Conservation (phyloP, 164 flowering plant species). For the Kalanchoe fedtschenkoi region DNA sequence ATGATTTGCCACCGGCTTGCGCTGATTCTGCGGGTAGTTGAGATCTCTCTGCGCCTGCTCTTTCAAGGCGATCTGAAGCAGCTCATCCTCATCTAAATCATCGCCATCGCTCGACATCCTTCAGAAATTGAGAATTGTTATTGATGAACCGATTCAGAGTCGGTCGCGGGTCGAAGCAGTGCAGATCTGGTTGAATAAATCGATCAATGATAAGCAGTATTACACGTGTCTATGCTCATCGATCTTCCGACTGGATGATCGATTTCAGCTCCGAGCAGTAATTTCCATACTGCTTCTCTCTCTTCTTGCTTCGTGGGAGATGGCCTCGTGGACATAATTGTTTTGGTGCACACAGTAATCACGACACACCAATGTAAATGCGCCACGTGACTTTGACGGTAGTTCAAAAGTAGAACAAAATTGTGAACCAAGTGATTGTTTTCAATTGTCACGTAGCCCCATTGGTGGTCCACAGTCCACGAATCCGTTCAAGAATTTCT, state of each 20-base stretch:
- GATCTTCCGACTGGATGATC: background rate
- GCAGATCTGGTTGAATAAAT: background rate
- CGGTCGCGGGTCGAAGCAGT: background rate
- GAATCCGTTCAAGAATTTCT: no score
- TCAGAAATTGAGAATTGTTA: background rate
- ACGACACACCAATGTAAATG: no score
- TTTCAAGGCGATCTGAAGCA: conserved; percentile 77
- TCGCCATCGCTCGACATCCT: conserved; percentile 69
- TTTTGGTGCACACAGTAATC: no score
- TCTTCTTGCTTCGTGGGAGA: background rate
- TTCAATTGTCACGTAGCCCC: no score
- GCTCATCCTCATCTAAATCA: conserved; percentile 90
- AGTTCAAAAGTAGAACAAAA: no score
- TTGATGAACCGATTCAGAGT: background rate
- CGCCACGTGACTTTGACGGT: no score
- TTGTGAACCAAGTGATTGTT: no score
- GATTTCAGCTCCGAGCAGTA: background rate
- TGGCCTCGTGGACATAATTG: no score
- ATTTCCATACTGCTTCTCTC: background rate
- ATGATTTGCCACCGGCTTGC: conserved; percentile 64
- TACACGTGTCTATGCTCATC: background rate
- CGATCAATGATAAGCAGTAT: background rate
- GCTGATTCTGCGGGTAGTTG: conserved; percentile 34
- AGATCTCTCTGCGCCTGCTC: conserved; percentile 74
- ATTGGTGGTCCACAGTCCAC: no score